Base-by-base conservation (phyloP, 371 early-diverging fungal species). In the Thermomucor indicae-seudaticae region DNA sequence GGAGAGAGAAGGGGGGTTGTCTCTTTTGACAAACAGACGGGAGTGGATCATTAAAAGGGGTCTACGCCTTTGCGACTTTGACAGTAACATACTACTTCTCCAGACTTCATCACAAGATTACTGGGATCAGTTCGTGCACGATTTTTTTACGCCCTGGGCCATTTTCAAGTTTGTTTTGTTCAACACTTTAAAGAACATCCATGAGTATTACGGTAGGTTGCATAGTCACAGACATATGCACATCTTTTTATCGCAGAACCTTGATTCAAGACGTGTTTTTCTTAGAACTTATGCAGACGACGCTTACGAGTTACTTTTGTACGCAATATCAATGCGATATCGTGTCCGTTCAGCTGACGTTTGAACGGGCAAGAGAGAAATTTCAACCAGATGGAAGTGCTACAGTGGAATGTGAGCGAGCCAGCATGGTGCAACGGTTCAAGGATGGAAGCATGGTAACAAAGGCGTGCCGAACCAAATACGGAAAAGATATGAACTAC, bases 401-500 rank as follows among this genome's bases (percentile, higher is more conserved):
- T 11, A 49, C 19, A 16, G 29, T 49, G 6, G 49, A 49, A 17
- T 49, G 49, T 40, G n/a, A 37, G 10, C 49, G 49, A 16, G 40
- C 39, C 14, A 39, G 49, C 12, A 22, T 49, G 16, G 40, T 49
- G 17, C 49, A 49, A 39, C 49, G 49, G 19, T 49, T 39, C 29
- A 24, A 49, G 22, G 22, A 49, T 14, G 49, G 49, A n/a, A 30
- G 30, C 23, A 49, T 49, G 49, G 49, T 49, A 49, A 49, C 17
- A 19, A n/a, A 14, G 34, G 22, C 11, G 3, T 30, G 11, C 17
- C 10, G 10, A 32, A 8, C 20, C n/a, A n/a, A n/a, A n/a, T 34
- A 30, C 8, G 22, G 14, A 25, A 20, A 12, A 5, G 43, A 42
- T 23, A 22, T 10, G 6, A 20, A 17, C 22, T 5, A 42, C 5